phyloP scores from a whole-genome alignment of 768 basidiomycete genomes.

The Pluteus cervinus region DNA sequence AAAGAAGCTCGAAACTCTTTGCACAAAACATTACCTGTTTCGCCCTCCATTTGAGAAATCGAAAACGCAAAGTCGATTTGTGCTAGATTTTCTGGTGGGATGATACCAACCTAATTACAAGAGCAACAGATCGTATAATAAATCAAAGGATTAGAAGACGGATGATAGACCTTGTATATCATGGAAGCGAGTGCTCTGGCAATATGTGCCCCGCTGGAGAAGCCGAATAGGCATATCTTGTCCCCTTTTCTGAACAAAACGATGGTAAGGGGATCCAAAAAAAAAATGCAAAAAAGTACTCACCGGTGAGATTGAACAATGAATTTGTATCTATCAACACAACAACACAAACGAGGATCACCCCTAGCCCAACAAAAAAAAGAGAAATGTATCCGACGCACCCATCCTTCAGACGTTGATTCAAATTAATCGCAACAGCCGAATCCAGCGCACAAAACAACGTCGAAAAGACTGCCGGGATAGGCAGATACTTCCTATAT shows the following conservation, averaged over 20 bases:
- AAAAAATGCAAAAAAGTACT: neutral
- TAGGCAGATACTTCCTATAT: slow-evolving; percentile 15
- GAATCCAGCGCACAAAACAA: slow-evolving; percentile 15
- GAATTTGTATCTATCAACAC: slow-evolving; percentile 4
- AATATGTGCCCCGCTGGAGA: slow-evolving; percentile 32
- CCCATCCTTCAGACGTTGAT: slow-evolving; percentile 25
- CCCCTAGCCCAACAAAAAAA: neutral
- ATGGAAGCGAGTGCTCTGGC: slow-evolving; percentile 28
- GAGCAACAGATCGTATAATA: neutral
- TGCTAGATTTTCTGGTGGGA: slow-evolving; percentile 20
- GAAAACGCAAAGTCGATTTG: slow-evolving; percentile 22
- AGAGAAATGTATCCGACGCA: slow-evolving; percentile 8
- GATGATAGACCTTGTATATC: slow-evolving; percentile 18
- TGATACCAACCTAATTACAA: slow-evolving; percentile 17
- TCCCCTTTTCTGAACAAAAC: slow-evolving; percentile 3
- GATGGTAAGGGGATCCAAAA: neutral
- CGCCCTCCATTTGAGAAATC: slow-evolving; percentile 3
- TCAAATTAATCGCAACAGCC: slow-evolving; percentile 16
- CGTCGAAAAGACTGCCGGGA: slow-evolving; percentile 12
- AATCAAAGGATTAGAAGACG: neutral
- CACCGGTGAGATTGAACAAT: slow-evolving; percentile 5
- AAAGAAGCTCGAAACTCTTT: neutral
- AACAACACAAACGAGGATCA: neutral
- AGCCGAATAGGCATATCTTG: slow-evolving; percentile 15
- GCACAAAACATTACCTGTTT: neutral